phyloP scores from a whole-genome alignment of 148 eudicot genomes.

The Tetragonia tetragonoides region DNA sequence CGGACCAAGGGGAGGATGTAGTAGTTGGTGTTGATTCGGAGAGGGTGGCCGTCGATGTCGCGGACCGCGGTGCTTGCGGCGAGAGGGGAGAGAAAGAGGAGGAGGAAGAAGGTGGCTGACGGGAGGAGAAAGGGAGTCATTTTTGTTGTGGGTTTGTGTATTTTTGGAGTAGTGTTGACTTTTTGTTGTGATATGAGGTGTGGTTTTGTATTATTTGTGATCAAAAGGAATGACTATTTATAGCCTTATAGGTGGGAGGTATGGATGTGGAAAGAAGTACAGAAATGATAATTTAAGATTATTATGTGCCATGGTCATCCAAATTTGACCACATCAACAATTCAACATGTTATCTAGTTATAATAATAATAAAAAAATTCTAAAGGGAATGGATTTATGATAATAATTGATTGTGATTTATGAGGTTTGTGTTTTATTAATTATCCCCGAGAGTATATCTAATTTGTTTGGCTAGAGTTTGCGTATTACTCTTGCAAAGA shows the following conservation, averaged over 20 bases:
- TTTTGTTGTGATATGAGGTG: not conserved
- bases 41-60: constrained; percentile 27
- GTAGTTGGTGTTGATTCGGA: constrained; percentile 21
- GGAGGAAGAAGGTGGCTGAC: not conserved
- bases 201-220: not conserved
- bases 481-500: too few species aligned
- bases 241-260: not conserved
- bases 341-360: too few species aligned
- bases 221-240: not conserved
- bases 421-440: too few species aligned
- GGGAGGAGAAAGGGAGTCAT: constrained; percentile 6
- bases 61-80: constrained; percentile 13
- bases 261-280: not conserved
- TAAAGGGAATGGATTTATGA: too few species aligned
- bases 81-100: not conserved
- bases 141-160: not conserved
- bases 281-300: too few species aligned
- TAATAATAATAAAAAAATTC: too few species aligned
- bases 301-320: not conserved
- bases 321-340: not conserved
- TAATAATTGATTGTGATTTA: too few species aligned
- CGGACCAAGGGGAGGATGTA: constrained; percentile 28
- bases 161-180: not conserved
- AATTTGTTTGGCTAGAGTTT: too few species aligned
- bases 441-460: too few species aligned